Base-by-base conservation (phyloP, 2,329 filamentous ascomycete species). In the Trichoderma sp. region DNA sequence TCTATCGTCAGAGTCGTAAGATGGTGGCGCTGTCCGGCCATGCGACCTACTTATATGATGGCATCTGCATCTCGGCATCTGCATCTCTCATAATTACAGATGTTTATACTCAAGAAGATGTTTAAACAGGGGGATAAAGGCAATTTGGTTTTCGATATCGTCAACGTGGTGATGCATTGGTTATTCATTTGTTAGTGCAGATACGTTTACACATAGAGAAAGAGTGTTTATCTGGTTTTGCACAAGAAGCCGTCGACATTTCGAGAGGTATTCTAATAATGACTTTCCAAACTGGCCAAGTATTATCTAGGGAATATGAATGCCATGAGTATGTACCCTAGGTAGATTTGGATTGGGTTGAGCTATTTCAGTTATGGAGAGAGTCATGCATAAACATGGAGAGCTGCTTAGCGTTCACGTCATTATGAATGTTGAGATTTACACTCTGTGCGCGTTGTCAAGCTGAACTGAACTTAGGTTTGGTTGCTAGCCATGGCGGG, bases 1-100 rank as follows among this genome's bases (percentile, higher is more conserved):
- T 21, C 21, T 70, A 1, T 68, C 65, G 43, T 62, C 59, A 6
- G 52, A 69, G 31, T 27, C 40, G 40, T 63, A 53, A 66, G 29
- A 66, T 24, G 14, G 29, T 27, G 47, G 60, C 47, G 47, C 31
- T 40, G 37, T 7, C 37, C 19, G 37, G 37, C 37, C 37, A 40
- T 40, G 3, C 37, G 14, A 40, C 6, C 37, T 27, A 10, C n/a
- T 52, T 49, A n/a, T 4, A 57, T n/a, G 19, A 37, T 35, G 24
- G 6, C 4, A 43, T 56, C 16, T 14, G n/a, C n/a, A n/a, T 35
- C 55, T 21, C 55, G 24, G 6, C 4, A 43, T 56, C 16, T 14
- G n/a, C n/a, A n/a, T 35, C 55, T 21, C 55, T 57, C 31, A 16
- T 31, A 31, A 55, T n/a, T 16, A 55, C 27, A 55, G 5, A 55